Conservation (phyloP, 2,329 filamentous ascomycete species). For the Aciculosporium take region DNA sequence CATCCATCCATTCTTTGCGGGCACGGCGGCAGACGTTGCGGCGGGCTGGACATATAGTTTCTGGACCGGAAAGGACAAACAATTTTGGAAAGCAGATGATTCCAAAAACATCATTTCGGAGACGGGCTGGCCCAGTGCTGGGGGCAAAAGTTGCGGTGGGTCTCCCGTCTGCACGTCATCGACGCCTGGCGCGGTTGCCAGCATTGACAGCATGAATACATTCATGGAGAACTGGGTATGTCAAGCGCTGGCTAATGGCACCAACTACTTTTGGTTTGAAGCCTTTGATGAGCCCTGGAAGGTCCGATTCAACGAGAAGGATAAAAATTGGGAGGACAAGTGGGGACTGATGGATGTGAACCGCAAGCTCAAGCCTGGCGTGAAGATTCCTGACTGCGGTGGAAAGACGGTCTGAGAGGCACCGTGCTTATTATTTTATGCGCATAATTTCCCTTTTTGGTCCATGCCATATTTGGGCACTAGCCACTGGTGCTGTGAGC, state of each 20-base stretch:
- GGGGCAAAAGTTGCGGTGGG: slow-evolving; percentile 63
- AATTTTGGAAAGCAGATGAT: slow-evolving; percentile 47
- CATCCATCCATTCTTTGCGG: slow-evolving; percentile 90
- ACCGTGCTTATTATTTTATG: neutral
- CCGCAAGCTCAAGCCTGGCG: slow-evolving; percentile 67
- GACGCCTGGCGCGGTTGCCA: slow-evolving; percentile 56
- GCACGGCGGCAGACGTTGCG: slow-evolving; percentile 51
- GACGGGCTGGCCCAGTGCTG: slow-evolving; percentile 77
- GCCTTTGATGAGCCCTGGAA: slow-evolving; percentile 98
- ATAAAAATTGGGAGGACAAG: slow-evolving; percentile 80
- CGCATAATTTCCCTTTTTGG: too few species aligned
- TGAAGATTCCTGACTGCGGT: slow-evolving; percentile 77
- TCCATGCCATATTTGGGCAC: neutral
- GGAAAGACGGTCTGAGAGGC: slow-evolving; percentile 45
- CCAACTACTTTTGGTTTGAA: slow-evolving; percentile 95
- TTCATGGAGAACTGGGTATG: slow-evolving; percentile 84
- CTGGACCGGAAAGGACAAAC: slow-evolving; percentile 57
- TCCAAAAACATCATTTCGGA: slow-evolving; percentile 72
- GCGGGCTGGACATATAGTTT: slow-evolving; percentile 73
- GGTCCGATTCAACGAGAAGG: slow-evolving; percentile 50
- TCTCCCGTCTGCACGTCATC: slow-evolving; percentile 32
- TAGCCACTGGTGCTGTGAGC: neutral
- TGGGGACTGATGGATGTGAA: slow-evolving; percentile 86
- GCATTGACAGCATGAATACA: slow-evolving; percentile 66
- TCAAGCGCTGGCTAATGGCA: slow-evolving; percentile 61